phyloP scores from a whole-genome alignment of 805 yeast genomes.

The Starmerella bacillaris region DNA sequence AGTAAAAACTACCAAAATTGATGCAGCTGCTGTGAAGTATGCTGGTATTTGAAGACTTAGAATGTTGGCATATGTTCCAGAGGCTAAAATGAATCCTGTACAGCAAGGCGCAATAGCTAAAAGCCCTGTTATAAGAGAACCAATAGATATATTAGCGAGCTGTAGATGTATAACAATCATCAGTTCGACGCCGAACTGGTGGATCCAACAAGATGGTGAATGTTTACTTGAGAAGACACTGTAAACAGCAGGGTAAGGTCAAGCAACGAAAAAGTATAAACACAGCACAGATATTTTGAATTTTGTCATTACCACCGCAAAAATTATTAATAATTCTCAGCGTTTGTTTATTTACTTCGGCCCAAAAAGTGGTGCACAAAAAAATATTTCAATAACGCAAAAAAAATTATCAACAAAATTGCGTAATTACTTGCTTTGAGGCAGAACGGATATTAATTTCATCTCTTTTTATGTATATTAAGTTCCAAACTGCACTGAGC shows the following conservation, averaged over 20 bases:
- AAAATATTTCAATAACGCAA: too few relatives aligned
- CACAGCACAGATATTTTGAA: too few relatives aligned
- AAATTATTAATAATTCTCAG: too few relatives aligned
- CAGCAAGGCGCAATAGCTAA: constrained; percentile 5
- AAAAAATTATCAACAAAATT: too few relatives aligned
- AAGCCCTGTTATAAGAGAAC: constrained; percentile 9
- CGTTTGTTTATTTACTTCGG: too few relatives aligned
- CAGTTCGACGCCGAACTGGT: background rate
- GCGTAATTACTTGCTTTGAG: too few relatives aligned
- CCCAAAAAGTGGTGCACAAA: too few relatives aligned
- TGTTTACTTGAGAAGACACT: background rate
- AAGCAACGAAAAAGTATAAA: too few relatives aligned
- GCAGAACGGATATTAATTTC: too few relatives aligned
- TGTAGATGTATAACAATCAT: constrained; percentile 18
- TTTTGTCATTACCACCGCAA: too few relatives aligned
- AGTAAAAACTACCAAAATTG: background rate
- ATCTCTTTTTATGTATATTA: too few relatives aligned
- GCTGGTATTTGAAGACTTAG: constrained; percentile 8
- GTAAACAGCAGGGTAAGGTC: constrained; percentile 7
- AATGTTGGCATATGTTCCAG: constrained; percentile 2
- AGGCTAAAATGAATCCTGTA: constrained; percentile 10
- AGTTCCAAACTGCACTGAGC: too few relatives aligned
- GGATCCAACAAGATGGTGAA: background rate
- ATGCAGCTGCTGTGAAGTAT: constrained; percentile 7
- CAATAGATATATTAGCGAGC: constrained; percentile 17